Evolutionary conservation across 2,329 filamentous ascomycete genomes (phyloP).

Genomic region (Stromatinia cepivora): DNA sequence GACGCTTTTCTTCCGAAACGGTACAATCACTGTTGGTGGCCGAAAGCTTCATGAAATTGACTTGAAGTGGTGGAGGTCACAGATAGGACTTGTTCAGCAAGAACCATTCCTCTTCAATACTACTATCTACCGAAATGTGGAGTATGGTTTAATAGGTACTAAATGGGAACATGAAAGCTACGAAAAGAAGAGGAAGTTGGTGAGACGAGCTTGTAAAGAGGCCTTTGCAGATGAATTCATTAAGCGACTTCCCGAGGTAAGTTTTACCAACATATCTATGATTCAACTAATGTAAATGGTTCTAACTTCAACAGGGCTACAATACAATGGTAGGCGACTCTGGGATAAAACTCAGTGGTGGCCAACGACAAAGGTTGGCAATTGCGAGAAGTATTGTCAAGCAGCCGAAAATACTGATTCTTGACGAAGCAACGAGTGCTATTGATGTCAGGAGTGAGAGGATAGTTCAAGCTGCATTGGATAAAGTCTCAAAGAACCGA

Average conservation of each 20-base stretch:
- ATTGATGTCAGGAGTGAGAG: conserved; percentile 87
- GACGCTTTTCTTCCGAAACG: conserved; percentile 34
- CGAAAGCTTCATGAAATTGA: conserved; percentile 28
- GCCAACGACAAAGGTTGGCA: conserved; percentile 71
- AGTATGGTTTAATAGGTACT: conserved; percentile 31
- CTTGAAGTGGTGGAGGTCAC: conserved; percentile 44
- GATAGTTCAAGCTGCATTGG: conserved; percentile 82
- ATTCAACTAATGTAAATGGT: background rate
- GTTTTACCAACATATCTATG: background rate
- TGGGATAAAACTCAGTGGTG: conserved; percentile 76
- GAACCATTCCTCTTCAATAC: conserved; percentile 55
- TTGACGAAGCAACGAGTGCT: conserved; percentile 62
- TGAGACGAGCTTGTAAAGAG: conserved; percentile 51
- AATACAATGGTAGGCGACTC: conserved; percentile 72
- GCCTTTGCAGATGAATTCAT: conserved; percentile 60
- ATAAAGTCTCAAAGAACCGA: conserved; percentile 76
- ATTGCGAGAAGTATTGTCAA: conserved; percentile 61
- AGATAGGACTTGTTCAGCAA: conserved; percentile 55
- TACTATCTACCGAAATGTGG: conserved; percentile 43
- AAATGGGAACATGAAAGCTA: conserved; percentile 27
- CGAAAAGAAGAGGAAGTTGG: conserved; percentile 28
- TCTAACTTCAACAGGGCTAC: conserved; percentile 53
- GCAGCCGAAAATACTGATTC: conserved; percentile 57
- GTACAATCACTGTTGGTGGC: conserved; percentile 30
- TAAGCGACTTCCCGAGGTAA: conserved; percentile 48